Conservation (phyloP, 176 grass and related monocot genomes). For the Oryza meridionalis region DNA sequence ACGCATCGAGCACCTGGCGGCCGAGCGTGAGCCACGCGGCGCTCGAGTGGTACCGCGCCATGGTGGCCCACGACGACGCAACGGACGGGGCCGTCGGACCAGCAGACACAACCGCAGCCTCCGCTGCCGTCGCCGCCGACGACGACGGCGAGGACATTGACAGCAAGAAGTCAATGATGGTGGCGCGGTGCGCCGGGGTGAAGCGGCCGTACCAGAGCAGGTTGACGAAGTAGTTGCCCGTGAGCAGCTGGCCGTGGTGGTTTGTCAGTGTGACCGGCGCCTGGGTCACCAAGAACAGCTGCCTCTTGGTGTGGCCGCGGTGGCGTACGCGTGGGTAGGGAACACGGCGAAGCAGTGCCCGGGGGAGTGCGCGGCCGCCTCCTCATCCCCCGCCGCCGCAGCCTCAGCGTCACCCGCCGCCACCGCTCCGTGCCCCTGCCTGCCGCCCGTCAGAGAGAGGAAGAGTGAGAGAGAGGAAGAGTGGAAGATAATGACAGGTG, state of each 20-base stretch:
- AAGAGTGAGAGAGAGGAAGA: no score
- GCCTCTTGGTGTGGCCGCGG: slow-evolving; percentile 40
- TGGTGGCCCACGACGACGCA: slow-evolving; percentile 69
- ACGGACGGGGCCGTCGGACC: slow-evolving; percentile 41
- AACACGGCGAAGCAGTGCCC: no score
- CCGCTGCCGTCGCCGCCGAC: no score
- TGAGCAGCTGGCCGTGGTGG: slow-evolving; percentile 70
- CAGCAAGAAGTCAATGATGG: slow-evolving; percentile 61
- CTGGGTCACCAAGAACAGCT: slow-evolving; percentile 63
- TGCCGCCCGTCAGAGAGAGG: no score
- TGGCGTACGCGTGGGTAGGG: no score
- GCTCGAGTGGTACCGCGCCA: slow-evolving; percentile 57
- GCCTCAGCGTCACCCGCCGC: no score
- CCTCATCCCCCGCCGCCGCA: no score
- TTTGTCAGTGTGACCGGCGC: slow-evolving; percentile 59
- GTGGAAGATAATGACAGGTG: no score
- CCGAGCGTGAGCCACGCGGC: slow-evolving; percentile 58
- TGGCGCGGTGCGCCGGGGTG: slow-evolving; percentile 63
- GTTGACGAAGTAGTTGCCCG: slow-evolving; percentile 66
- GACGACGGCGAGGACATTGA: slow-evolving; percentile 45
- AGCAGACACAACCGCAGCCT: neutral
- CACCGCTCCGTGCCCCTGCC: no score
- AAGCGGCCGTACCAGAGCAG: slow-evolving; percentile 80
- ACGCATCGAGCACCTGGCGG: slow-evolving; percentile 53
- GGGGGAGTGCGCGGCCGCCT: no score